Evolutionary conservation across 2,329 filamentous ascomycete species (phyloP).

Genomic region (Epichloe typhina): DNA sequence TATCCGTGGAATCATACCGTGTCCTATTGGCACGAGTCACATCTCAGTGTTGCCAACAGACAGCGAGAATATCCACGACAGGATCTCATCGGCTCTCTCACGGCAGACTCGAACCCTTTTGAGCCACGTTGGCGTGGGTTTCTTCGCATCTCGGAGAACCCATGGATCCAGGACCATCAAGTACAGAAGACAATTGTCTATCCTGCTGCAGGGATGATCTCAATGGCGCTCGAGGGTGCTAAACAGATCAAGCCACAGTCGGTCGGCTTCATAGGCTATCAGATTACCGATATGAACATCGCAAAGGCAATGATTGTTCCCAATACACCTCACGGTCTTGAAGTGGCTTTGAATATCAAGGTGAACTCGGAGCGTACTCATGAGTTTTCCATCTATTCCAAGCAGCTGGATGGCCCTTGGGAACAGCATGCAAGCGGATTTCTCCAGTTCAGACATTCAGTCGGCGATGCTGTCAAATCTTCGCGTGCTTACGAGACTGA

Average conservation of each 20-base stretch:
- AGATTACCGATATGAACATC: slow-evolving; percentile 33
- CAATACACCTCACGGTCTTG: slow-evolving; percentile 31
- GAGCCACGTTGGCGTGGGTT: slow-evolving; percentile 37
- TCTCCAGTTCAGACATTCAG: slow-evolving; percentile 16
- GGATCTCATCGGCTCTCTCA: slow-evolving; percentile 36
- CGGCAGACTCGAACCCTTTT: slow-evolving; percentile 27
- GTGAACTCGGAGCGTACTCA: slow-evolving; percentile 3
- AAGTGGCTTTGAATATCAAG: slow-evolving; percentile 35
- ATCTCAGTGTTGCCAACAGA: slow-evolving; percentile 29
- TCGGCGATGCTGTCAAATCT: slow-evolving; percentile 8
- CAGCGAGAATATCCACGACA: slow-evolving; percentile 31
- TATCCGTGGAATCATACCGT: slow-evolving; percentile 43
- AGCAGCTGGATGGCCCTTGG: slow-evolving; percentile 26
- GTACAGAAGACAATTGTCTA: slow-evolving; percentile 37
- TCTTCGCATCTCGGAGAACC: slow-evolving; percentile 33
- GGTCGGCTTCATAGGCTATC: slow-evolving; percentile 21
- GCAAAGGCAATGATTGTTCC: slow-evolving; percentile 39
- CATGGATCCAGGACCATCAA: slow-evolving; percentile 39
- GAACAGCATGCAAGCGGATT: slow-evolving; percentile 28
- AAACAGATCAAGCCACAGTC: slow-evolving; percentile 23
- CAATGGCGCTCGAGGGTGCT: slow-evolving; percentile 35
- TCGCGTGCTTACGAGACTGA: slow-evolving; percentile 12
- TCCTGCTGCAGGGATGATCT: slow-evolving; percentile 35
- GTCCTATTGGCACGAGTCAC: slow-evolving; percentile 40
- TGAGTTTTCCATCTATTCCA: slow-evolving; percentile 34